phyloP scores from a whole-genome alignment of 2,329 filamentous ascomycete species.

The Fusarium siculi region DNA sequence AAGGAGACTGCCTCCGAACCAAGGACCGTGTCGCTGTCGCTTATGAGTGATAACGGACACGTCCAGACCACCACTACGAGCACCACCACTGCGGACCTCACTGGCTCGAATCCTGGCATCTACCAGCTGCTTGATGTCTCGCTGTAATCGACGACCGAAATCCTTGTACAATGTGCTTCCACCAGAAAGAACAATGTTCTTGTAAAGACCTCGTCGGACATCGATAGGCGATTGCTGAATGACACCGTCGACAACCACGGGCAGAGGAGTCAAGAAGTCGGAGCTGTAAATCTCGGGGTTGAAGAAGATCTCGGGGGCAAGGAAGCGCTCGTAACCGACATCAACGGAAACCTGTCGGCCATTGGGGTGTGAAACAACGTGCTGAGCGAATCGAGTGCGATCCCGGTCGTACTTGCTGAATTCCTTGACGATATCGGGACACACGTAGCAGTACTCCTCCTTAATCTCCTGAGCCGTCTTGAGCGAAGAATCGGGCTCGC shows the following conservation, averaged over 20 bases:
- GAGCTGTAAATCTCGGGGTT: conserved; percentile 99
- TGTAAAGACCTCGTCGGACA: conserved; percentile 95
- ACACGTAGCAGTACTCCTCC: conserved; percentile 98
- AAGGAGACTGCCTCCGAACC: conserved; percentile 96
- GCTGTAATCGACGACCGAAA: conserved; percentile 93
- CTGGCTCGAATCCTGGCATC: conserved; percentile 93
- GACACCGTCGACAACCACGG: conserved; percentile 92
- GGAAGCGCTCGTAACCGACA: conserved; percentile 96
- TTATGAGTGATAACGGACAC: conserved; percentile 98
- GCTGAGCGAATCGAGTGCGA: conserved; percentile 88
- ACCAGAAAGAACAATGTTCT: conserved; percentile 98
- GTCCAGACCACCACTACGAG: conserved; percentile 91
- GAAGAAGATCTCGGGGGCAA: conserved; percentile 99
- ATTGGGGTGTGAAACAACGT: conserved; percentile 86
- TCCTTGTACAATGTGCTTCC: conserved; percentile 99
- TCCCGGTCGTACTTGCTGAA: conserved; percentile 95
- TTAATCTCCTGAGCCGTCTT: conserved; percentile 99
- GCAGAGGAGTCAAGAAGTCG: conserved; percentile 95
- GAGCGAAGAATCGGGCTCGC: conserved; percentile 94
- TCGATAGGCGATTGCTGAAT: conserved; percentile 99
- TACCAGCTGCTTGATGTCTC: conserved; percentile 96
- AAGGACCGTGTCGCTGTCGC: conserved; percentile 95
- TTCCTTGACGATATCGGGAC: conserved; percentile 98
- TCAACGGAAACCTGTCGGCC: conserved; percentile 88
- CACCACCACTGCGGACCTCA: conserved; percentile 90